Evolutionary conservation across 768 basidiomycete genomes (phyloP).

Genomic region (Mycena vulgaris): DNA sequence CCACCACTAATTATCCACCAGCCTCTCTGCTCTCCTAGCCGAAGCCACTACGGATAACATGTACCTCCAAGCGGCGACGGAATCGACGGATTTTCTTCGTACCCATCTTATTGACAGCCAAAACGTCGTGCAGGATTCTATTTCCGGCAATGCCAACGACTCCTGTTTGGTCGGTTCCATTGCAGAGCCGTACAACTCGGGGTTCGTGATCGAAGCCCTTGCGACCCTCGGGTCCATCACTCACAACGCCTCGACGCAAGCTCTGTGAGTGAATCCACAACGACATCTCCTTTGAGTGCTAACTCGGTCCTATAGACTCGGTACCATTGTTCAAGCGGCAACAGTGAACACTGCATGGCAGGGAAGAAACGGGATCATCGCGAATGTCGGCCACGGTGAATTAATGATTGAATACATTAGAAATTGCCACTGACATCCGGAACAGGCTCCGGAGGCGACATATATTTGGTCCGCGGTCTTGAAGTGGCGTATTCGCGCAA

Average conservation of each 20-base stretch:
- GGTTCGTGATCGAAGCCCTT: slow-evolving; percentile 1
- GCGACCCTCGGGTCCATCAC: neutral
- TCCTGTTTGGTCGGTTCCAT: neutral
- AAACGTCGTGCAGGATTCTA: neutral
- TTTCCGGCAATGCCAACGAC: neutral
- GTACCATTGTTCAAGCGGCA: neutral
- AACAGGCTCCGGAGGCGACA: neutral
- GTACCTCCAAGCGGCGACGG: slow-evolving; percentile 1
- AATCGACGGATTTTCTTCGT: neutral
- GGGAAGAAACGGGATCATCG: neutral
- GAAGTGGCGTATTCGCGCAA: neutral
- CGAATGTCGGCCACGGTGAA: neutral
- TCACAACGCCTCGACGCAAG: neutral
- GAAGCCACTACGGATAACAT: neutral
- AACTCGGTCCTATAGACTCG: neutral
- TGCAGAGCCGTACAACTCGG: neutral
- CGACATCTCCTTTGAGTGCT: no score
- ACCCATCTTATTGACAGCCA: neutral
- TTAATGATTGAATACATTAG: no score
- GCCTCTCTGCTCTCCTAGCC: slow-evolving; percentile 1
- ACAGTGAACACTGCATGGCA: neutral
- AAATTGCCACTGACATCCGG: neutral
- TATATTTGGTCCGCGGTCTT: neutral
- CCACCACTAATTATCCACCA: neutral
- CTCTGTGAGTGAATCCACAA: neutral